A percentile compares a stretch with the other conserved stretches of the same genome.
Conservation (phyloP, 345 rosid genomes). For the Moricandia arvensis region DNA sequence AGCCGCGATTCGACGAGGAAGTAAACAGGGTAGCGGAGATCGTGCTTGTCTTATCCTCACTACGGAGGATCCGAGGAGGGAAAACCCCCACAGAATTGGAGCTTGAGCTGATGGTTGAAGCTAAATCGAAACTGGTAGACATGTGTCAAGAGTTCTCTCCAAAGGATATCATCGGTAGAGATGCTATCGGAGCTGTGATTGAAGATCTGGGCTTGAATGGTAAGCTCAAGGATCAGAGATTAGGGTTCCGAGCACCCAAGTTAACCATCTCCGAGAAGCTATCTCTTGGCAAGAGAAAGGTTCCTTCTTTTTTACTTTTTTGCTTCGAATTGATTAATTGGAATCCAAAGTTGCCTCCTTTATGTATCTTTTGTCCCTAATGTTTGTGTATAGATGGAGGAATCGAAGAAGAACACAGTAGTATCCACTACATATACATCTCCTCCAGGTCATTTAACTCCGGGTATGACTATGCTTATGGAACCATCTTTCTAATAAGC, state of each 20-base stretch:
- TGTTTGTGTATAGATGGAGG: constrained; percentile 66
- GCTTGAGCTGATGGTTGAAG: constrained; percentile 70
- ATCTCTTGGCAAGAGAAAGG: constrained; percentile 67
- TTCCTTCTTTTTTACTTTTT: constrained; percentile 32
- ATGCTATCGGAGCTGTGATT: constrained; percentile 63
- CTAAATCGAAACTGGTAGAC: constrained; percentile 62
- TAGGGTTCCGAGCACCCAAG: constrained; percentile 61
- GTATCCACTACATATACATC: constrained; percentile 48
- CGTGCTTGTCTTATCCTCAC: constrained; percentile 72
- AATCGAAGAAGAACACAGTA: constrained; percentile 52
- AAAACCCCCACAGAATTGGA: constrained; percentile 72
- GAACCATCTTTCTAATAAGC: constrained; percentile 33
- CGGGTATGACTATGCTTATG: constrained; percentile 37
- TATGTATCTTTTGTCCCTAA: background rate
- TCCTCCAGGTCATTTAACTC: too few species aligned
- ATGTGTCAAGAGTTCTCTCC: constrained; percentile 63
- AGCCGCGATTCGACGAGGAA: constrained; percentile 39
- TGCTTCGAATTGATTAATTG: background rate
- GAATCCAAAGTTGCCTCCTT: background rate
- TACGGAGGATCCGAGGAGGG: constrained; percentile 77
- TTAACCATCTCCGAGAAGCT: constrained; percentile 77
- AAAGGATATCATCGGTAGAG: constrained; percentile 61
- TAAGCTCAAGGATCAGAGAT: constrained; percentile 61
- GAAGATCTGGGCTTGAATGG: constrained; percentile 85
- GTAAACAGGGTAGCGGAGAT: constrained; percentile 79